phyloP scores from a whole-genome alignment of 768 basidiomycete genomes.

The Dendrothele bispora region DNA sequence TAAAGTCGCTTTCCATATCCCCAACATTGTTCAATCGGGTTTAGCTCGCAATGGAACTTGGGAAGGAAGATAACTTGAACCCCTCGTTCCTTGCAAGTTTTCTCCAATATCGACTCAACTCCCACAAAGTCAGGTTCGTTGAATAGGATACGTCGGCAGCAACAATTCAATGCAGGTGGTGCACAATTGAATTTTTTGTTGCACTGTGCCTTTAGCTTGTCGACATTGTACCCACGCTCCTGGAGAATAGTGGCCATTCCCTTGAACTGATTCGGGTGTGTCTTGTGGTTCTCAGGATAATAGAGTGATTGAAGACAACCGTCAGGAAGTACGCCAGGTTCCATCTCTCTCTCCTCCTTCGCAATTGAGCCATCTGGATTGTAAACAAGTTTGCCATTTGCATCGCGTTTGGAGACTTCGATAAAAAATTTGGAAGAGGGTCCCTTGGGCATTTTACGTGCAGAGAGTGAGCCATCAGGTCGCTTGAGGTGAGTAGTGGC shows the following conservation, averaged over 20 bases:
- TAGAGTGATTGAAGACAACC: not conserved
- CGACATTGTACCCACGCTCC: no score
- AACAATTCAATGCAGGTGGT: conserved; percentile 23
- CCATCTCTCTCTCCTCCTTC: not conserved
- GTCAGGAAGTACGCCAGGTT: not conserved
- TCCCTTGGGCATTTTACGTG: not conserved
- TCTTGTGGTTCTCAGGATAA: not conserved
- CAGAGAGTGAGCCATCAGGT: not conserved
- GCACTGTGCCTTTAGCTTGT: no score
- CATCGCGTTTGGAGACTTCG: not conserved
- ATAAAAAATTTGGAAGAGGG: not conserved
- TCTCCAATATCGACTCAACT: conserved; percentile 32
- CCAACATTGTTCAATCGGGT: conserved; percentile 24
- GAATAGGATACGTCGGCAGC: conserved; percentile 34
- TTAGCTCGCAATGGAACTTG: conserved; percentile 28
- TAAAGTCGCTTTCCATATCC: conserved; percentile 25
- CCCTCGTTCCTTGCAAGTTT: conserved; percentile 17
- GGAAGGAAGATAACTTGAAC: conserved; percentile 26
- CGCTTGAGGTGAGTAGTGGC: not conserved
- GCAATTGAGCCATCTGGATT: no score
- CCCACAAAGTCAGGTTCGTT: conserved; percentile 41
- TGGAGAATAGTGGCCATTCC: no score
- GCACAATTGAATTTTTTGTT: conserved; percentile 8
- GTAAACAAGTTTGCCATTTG: not conserved
- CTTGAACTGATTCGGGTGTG: no score